Evolutionary conservation across 2,329 filamentous ascomycete species (phyloP).

Genomic region (Trematosphaeria pertusa): DNA sequence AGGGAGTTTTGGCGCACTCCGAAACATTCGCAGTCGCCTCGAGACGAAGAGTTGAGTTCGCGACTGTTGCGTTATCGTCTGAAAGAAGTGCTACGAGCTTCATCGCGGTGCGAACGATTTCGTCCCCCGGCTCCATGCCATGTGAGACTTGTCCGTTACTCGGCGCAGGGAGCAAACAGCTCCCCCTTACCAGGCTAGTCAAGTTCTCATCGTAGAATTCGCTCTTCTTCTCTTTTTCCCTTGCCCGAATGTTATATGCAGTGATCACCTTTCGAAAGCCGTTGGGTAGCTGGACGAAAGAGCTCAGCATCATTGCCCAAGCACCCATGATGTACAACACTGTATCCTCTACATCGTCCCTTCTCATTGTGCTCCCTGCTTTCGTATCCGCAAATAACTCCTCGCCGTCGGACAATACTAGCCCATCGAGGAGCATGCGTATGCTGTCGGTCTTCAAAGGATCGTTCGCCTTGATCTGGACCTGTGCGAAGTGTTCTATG

Average conservation of each 20-base stretch:
- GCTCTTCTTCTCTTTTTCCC: not conserved
- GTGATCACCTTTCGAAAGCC: constrained; percentile 15
- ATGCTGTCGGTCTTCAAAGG: not conserved
- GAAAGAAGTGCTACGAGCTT: constrained; percentile 15
- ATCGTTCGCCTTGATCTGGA: not conserved
- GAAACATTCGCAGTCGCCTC: not conserved
- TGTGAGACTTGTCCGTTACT: not conserved
- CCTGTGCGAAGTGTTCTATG: constrained; percentile 16
- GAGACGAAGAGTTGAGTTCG: not conserved
- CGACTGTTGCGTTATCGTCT: not conserved
- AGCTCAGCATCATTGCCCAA: constrained; percentile 26
- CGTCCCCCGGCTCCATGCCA: constrained; percentile 4
- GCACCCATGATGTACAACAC: constrained; percentile 27
- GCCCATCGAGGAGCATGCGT: not conserved
- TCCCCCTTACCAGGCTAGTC: constrained; percentile 12
- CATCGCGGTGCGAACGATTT: constrained; percentile 13
- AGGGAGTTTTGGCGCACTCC: not conserved
- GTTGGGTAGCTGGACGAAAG: constrained; percentile 14
- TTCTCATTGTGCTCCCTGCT: constrained; percentile 7
- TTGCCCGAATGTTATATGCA: constrained; percentile 11
- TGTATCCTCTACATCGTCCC: constrained; percentile 24
- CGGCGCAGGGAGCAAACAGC: constrained; percentile 14
- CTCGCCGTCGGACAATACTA: not conserved
- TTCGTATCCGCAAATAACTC: constrained; percentile 15
- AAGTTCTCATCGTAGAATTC: constrained; percentile 14